Base-by-base conservation (phyloP, 306 rosid genomes). In the Hippophae rhamnoides region DNA sequence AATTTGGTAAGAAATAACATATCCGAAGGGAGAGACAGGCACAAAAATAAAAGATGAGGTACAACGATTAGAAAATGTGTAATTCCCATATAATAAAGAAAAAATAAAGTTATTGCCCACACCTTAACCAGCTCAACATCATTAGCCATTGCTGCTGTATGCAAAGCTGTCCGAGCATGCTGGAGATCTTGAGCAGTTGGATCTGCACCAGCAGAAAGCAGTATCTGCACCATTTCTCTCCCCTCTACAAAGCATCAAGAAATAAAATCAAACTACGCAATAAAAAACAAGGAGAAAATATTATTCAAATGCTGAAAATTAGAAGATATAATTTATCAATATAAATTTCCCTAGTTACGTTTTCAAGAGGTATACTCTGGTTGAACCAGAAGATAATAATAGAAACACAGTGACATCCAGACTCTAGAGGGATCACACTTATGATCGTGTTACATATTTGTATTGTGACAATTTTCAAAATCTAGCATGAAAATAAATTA, bases 161-260 rank as follows among this genome's bases (percentile, higher is more conserved):
- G 99, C 80, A 92, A 77, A 71, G 93, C 93, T 61, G 99, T 92
- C 72, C 96, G 89, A 51, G 95, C 87, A 77, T 92, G 90, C 75
- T 80, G 96, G 45, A 76, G 66, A 78, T 92, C 99, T 66, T 87
- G 95, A 31, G 89, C 86, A 53, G 93, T 75, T 64, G 95, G 93
- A 78, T 92, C 88, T 69, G 99, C 96, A 60, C 95, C 94, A 47
- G 93, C 89, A 45, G 83, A 81, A 65, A 92, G 99, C 81, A 92
- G 77, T 80, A 80, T 77, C 73, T 47, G 84, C 79, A 85, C 99
- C 81, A 92, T 77, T 62, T 84, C 89, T 81, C 96, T 92, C 68
- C 95, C 99, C 71, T 92, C 99, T 92, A 70, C 56, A 65, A 63
- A 58, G 48, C 62, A 66, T 47, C 40, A 67, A 64, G 59, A 60